Base-by-base conservation (phyloP, 2,329 filamentous ascomycete genomes). In the Diaporthe citrichinensis region DNA sequence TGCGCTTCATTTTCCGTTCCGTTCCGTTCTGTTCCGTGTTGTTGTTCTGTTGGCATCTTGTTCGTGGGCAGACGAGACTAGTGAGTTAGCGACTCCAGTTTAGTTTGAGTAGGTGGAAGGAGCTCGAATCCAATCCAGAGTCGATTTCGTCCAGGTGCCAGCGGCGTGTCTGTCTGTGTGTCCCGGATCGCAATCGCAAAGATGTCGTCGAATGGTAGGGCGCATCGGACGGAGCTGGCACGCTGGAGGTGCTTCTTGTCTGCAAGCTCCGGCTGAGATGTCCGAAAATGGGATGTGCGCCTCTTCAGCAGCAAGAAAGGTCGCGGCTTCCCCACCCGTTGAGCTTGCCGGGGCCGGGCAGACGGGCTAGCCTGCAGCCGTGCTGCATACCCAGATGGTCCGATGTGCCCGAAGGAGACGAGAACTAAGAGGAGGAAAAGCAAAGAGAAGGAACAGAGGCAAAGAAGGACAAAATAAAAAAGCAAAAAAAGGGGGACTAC, bases 281-380 rank as follows among this genome's bases (percentile, higher is more conserved):
- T 20, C 62, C 62, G 62, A 53, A 68, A 68, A 68, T 53, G 62
- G 62, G 62, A 51, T 68, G 46, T 68, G 62, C 62, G 46, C 46
- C 62, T 68, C 62, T 68, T 68, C 44, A 53, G 46, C 62, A 68
- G 62, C 46, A 34, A 53, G 2, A n/a, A 53, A n/a, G 62, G 62
- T 25, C 31, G 46, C 62, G 31, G 31, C 46, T 36, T 53, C 44
- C 62, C 62, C 62, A 68, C 62, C 62, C 44, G 46, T 65, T 65
- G 61, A 41, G 61, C 61, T 65, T 65, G 61, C 61, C 61, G 61
- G 61, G 59, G 59, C 25, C 6, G 36, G 57, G 34, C 20, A 36
- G 57, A 20, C 28, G 39, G 25, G 39, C n/a, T 46, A 62, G 59
- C n/a, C 57, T 59, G 57, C 57, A 39, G 15, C 55, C 20, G 57